Conservation (phyloP, 2,329 filamentous ascomycete genomes). For the Xylariaceae sp. region DNA sequence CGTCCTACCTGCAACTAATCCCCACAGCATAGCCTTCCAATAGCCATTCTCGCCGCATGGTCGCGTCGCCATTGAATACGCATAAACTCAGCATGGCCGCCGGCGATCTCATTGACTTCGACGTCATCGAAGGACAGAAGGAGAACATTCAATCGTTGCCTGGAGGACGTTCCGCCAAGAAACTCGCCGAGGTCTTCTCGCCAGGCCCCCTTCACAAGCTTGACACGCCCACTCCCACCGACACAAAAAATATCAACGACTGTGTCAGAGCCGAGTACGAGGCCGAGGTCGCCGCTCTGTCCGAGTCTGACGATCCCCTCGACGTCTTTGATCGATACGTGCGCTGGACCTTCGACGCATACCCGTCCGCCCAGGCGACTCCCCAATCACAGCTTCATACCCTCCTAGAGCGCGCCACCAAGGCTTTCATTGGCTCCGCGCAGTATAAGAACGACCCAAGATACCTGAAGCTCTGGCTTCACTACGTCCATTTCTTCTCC, state of each 20-base stretch:
- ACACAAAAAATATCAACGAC: conserved; percentile 74
- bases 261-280: conserved; percentile 80
- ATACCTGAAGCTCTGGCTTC: conserved; percentile 89
- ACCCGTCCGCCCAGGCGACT: conserved; percentile 89
- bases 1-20: no score
- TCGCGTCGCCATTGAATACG: conserved; percentile 12
- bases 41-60: not conserved
- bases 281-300: conserved; percentile 70
- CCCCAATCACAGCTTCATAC: conserved; percentile 84
- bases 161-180: conserved; percentile 80
- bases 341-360: conserved; percentile 92
- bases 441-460: conserved; percentile 95
- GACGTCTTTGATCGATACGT: conserved; percentile 96
- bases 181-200: conserved; percentile 79
- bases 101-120: conserved; percentile 67
- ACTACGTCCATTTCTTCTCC: conserved; percentile 89
- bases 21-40: conserved; percentile 13
- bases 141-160: conserved; percentile 96
- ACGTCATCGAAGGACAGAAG: conserved; percentile 93
- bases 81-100: conserved; percentile 39
- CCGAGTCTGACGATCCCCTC: conserved; percentile 89
- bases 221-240: conserved; percentile 62
- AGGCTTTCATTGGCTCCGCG: conserved; percentile 74
- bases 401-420: conserved; percentile 88
- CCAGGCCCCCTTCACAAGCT: conserved; percentile 57